Evolutionary conservation across 345 rosid species (phyloP).

Genomic region (Firmiana major): DNA sequence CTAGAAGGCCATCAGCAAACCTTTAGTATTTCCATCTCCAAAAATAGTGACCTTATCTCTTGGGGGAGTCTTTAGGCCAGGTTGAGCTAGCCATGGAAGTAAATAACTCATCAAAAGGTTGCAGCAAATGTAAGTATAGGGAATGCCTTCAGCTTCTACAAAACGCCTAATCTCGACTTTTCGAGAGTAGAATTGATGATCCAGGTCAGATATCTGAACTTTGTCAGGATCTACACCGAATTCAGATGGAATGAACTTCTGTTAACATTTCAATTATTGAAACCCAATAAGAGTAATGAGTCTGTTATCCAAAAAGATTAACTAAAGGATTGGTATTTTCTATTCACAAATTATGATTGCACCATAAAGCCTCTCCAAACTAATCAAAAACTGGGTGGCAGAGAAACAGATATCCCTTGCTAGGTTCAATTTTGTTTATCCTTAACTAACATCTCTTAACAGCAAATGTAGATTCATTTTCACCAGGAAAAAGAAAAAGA

Average conservation of each 20-base stretch:
- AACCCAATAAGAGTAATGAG: not conserved
- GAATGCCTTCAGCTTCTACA: constrained; percentile 61
- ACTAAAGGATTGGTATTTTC: not conserved
- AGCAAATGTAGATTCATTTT: not conserved
- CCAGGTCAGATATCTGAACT: constrained; percentile 55
- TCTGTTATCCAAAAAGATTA: not conserved
- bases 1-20: constrained; percentile 22
- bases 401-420: not conserved
- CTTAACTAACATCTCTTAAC: not conserved
- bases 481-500: not conserved
- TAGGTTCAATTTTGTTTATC: not conserved
- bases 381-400: not conserved
- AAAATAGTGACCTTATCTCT: constrained; percentile 57
- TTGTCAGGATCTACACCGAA: constrained; percentile 76
- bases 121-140: constrained; percentile 64
- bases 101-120: constrained; percentile 57
- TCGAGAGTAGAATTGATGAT: constrained; percentile 48
- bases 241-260: constrained; percentile 89
- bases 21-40: constrained; percentile 70
- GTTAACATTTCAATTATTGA: constrained; percentile 17
- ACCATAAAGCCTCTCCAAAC: not conserved
- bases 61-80: constrained; percentile 60
- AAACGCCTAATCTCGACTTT: constrained; percentile 65
- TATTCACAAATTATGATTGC: not conserved
- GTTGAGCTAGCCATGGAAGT: constrained; percentile 75